phyloP scores from a whole-genome alignment of 116 monocot genomes.

The Posidonia oceanica region DNA sequence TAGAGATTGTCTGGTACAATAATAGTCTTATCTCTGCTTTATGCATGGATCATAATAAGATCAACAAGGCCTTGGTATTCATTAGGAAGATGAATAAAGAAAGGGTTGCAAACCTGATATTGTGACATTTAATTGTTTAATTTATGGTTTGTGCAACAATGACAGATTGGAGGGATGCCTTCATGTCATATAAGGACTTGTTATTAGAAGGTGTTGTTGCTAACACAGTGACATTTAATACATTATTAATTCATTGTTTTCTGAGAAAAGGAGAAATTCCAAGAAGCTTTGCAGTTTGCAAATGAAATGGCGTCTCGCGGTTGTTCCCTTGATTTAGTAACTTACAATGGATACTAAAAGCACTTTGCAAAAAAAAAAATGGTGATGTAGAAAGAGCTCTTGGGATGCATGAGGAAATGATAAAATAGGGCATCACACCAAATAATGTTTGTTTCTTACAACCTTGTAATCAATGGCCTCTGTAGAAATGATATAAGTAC shows the following conservation, averaged over 20 bases:
- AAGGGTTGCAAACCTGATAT: conserved; percentile 70
- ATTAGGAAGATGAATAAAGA: conserved; percentile 46
- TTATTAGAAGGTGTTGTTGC: conserved; percentile 65
- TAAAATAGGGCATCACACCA: conserved; percentile 31
- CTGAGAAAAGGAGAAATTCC: conserved; percentile 34
- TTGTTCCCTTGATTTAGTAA: conserved; percentile 46
- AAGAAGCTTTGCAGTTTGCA: conserved; percentile 43
- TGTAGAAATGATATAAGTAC: conserved; percentile 51
- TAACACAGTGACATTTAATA: conserved; percentile 71
- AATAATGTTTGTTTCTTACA: conserved; percentile 67
- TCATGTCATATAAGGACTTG: conserved; percentile 42
- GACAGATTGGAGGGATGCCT: conserved; percentile 50
- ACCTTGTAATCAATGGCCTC: conserved; percentile 60
- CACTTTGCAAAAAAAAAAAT: conserved; percentile 55
- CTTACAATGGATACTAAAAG: conserved; percentile 70
- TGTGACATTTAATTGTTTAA: conserved; percentile 64
- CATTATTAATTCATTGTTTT: conserved; percentile 55
- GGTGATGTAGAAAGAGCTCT: conserved; percentile 60
- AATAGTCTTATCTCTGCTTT: conserved; percentile 46
- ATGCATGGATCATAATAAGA: conserved; percentile 42
- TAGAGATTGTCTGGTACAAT: conserved; percentile 63
- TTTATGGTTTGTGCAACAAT: conserved; percentile 49
- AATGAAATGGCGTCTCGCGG: conserved; percentile 72
- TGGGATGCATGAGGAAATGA: conserved; percentile 77
- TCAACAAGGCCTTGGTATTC: conserved; percentile 37